Base-by-base conservation (phyloP, 1,139 yeast species). In the Cylindricascospora bacillispora region DNA sequence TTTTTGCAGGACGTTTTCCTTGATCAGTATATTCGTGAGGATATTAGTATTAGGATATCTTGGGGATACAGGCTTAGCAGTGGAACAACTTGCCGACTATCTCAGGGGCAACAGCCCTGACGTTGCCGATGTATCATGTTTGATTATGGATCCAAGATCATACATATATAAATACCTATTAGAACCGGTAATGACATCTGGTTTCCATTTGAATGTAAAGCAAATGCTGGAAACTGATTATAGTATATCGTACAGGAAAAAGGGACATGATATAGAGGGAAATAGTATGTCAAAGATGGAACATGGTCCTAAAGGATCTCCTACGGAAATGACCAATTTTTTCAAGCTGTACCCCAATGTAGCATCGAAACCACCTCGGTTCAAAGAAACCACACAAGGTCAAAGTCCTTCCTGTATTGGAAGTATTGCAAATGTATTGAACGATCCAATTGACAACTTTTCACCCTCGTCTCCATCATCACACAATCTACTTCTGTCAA, bases 171-270 rank as follows among this genome's bases (percentile, higher is more conserved):
- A 40, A 23, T 39, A 37, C 14, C 32, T 47, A 16, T 34, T 45
- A 31, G 35, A 33, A 13, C 43, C 50, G 2, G 44, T 43, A 6
- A 39, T 45, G 27, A 44, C 41, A 26, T 40, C 49, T 3, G 52
- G 53, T 2, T 43, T 47, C 26, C 53, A 47, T 30, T 31, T 49
- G 13, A 43, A 38, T 13, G 36, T 49, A 10, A 38, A 32, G 25
- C 44, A 40, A 25, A 40, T 47, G 36, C 29, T 48, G 5, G 47
- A 42, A 24, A 7, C 21, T 18, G 21, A 18, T 10, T 18, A 18
- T 18, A 18, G 7, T 18, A 7, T 18, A 7, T 18, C 21, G 10
- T 10, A 18, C 7, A 18, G 10, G 10, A 18, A 18, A 10, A 18
- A 18, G 10, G 21, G 21, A 18, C 10, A 7, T 18, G 9, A 7